These are phyloP conservation scores for Inga oerstediana DNA, from an alignment of 306 rosid species.

Conservation along the genomic window DNA sequence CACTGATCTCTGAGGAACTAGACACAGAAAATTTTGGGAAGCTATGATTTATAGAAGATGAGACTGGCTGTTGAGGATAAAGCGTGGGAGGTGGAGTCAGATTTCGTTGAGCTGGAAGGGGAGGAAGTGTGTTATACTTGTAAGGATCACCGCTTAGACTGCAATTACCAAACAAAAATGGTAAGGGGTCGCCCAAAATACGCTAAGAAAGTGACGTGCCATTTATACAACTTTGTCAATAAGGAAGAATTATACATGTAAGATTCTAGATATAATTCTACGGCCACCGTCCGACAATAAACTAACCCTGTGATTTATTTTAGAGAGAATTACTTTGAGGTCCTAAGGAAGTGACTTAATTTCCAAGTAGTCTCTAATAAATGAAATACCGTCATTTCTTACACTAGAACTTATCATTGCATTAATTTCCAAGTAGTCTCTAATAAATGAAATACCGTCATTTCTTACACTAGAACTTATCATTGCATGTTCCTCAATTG, in stretches of 20 bases:
- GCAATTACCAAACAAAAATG: slow-evolving; percentile 31
- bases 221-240: neutral
- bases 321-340: too few species aligned
- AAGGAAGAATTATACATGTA: too few species aligned
- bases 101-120: slow-evolving; percentile 96
- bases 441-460: too few species aligned
- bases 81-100: slow-evolving; percentile 95
- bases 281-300: neutral
- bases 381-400: too few species aligned
- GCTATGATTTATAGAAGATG: slow-evolving; percentile 68
- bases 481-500: too few species aligned
- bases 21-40: slow-evolving; percentile 73
- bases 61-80: slow-evolving; percentile 97
- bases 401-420: too few species aligned
- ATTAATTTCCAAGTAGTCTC: too few species aligned
- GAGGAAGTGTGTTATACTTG: slow-evolving; percentile 81
- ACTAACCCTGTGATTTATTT: neutral
- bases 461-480: too few species aligned
- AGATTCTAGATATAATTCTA: neutral
- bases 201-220: neutral
- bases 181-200: slow-evolving; percentile 23
- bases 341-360: too few species aligned
- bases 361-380: too few species aligned
- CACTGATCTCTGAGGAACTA: slow-evolving; percentile 61
- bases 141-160: slow-evolving; percentile 63